phyloP scores from a whole-genome alignment of 768 basidiomycete species.

The Boletus reticuloceps region DNA sequence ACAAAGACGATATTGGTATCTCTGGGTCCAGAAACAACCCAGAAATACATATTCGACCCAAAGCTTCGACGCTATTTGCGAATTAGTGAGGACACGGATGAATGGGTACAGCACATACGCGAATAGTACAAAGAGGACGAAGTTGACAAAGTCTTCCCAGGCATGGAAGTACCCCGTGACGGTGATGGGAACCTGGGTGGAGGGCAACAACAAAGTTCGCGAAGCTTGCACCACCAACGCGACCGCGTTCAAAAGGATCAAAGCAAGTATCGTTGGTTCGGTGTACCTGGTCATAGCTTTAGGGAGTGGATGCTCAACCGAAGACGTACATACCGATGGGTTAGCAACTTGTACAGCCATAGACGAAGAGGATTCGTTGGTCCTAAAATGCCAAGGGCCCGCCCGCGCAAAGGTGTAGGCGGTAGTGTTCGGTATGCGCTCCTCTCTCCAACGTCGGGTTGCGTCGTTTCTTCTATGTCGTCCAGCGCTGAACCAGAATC shows the following conservation, averaged over 20 bases:
- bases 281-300: conserved; percentile 57
- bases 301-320: neutral
- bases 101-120: conserved; percentile 52
- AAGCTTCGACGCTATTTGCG: conserved; percentile 64
- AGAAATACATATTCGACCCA: conserved; percentile 85
- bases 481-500: conserved; percentile 29
- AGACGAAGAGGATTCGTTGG: conserved; percentile 62
- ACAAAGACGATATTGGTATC: conserved; percentile 49
- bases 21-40: conserved; percentile 89
- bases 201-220: conserved; percentile 51
- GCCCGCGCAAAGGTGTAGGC: conserved; percentile 62
- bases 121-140: conserved; percentile 80
- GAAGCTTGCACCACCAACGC: conserved; percentile 80
- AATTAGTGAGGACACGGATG: neutral
- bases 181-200: conserved; percentile 39
- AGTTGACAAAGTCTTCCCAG: conserved; percentile 88
- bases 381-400: conserved; percentile 74
- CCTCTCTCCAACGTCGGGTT: conserved; percentile 23
- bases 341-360: conserved; percentile 61
- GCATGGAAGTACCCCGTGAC: conserved; percentile 76
- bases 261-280: conserved; percentile 76
- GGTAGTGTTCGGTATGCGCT: conserved; percentile 41
- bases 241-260: conserved; percentile 82
- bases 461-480: conserved; percentile 36
- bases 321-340: conserved; percentile 57